Conservation (phyloP, 1,139 yeast genomes). For the Candida tropicalis region DNA sequence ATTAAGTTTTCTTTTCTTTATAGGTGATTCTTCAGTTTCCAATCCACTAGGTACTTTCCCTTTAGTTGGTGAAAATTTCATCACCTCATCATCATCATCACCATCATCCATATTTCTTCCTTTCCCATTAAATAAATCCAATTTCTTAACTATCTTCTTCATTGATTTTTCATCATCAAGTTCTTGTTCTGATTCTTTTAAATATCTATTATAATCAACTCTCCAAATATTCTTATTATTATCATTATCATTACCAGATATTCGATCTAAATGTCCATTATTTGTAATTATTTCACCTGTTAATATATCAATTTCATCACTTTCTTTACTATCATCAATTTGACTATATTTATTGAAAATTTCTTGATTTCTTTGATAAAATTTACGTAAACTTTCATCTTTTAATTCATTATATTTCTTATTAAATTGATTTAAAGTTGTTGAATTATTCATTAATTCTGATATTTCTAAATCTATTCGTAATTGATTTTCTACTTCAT, state of each 20-base stretch:
- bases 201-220: constrained; percentile 22
- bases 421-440: not conserved
- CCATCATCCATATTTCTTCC: not conserved
- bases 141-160: constrained; percentile 24
- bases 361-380: constrained; percentile 53
- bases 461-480: constrained; percentile 3
- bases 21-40: constrained; percentile 15
- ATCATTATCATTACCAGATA: constrained; percentile 20
- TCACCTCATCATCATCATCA: constrained; percentile 5
- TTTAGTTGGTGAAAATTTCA: constrained; percentile 19
- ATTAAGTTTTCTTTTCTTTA: constrained; percentile 18
- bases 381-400: constrained; percentile 29
- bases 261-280: constrained; percentile 62
- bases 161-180: constrained; percentile 11
- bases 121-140: constrained; percentile 7
- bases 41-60: constrained; percentile 11
- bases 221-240: constrained; percentile 26
- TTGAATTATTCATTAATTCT: constrained; percentile 7
- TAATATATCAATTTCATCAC: constrained; percentile 64
- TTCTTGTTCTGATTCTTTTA: constrained; percentile 12
- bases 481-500: constrained; percentile 7
- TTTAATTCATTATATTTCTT: constrained; percentile 27
- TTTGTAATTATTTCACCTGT: constrained; percentile 64
- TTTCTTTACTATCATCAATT: constrained; percentile 51
- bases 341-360: constrained; percentile 57